These are phyloP conservation scores for Aschersonia sp. DNA, from an alignment of 2,329 filamentous ascomycete species.

Conservation along the genomic window DNA sequence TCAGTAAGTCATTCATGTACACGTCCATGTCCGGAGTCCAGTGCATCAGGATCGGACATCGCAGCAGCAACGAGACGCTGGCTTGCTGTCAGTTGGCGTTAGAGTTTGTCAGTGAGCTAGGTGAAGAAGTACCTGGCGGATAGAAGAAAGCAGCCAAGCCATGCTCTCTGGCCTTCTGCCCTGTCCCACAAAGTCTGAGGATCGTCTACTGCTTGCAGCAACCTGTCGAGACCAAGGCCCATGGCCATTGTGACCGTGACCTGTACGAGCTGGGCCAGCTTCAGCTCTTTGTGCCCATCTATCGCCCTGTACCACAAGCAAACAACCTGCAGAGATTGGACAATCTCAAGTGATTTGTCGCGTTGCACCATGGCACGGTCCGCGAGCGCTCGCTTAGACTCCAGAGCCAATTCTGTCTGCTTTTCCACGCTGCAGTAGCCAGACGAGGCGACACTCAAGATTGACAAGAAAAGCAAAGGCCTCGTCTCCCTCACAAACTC, in stretches of 20 bases:
- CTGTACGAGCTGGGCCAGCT: background rate
- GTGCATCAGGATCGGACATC: background rate
- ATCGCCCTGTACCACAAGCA: conserved; percentile 1
- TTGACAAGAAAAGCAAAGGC: conserved; percentile 1
- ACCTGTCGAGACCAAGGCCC: background rate
- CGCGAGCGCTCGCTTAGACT: background rate
- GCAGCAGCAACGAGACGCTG: conserved; percentile 2
- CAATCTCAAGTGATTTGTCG: conserved; percentile 2
- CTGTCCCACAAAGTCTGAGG: background rate
- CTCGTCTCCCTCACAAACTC: conserved; percentile 2
- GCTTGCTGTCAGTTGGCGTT: background rate
- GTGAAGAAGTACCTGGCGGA: background rate
- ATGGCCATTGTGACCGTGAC: conserved; percentile 1
- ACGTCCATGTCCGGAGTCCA: conserved; percentile 1
- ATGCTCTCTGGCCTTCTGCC: conserved; percentile 2
- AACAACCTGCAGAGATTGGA: conserved; percentile 2
- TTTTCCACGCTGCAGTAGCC: background rate
- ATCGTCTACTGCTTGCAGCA: background rate
- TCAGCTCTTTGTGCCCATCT: background rate
- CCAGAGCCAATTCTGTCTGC: background rate
- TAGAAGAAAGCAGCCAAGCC: conserved; percentile 2
- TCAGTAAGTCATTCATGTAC: background rate
- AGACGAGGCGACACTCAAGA: conserved; percentile 1
- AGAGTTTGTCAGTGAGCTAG: background rate
- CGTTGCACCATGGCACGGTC: conserved; percentile 1